These are phyloP conservation scores for Russula emetica DNA, from an alignment of 768 basidiomycete species.

Conservation along the genomic window DNA sequence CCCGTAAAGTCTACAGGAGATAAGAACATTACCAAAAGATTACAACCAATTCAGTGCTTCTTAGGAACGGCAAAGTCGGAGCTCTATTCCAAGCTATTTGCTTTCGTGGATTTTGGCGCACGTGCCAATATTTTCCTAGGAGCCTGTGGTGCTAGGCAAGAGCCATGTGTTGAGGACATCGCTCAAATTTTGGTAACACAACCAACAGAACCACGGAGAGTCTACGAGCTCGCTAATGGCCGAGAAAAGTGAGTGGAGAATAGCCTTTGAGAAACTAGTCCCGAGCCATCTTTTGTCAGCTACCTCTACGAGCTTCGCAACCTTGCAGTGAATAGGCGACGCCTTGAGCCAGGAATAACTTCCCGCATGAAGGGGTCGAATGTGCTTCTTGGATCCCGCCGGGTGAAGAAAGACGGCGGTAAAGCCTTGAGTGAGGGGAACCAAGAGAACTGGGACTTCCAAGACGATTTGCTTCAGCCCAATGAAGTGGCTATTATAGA, in stretches of 20 bases:
- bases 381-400: constrained; percentile 70
- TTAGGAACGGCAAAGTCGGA: constrained; percentile 47
- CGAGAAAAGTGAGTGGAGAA: constrained; percentile 51
- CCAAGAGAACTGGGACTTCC: constrained; percentile 64
- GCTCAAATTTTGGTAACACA: constrained; percentile 62
- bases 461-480: constrained; percentile 68
- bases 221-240: constrained; percentile 68
- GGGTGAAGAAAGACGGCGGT: constrained; percentile 41
- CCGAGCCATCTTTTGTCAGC: constrained; percentile 39
- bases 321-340: constrained; percentile 65
- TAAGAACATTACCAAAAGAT: constrained; percentile 23
- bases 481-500: constrained; percentile 79
- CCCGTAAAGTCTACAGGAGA: constrained; percentile 45
- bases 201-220: constrained; percentile 62
- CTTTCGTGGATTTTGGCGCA: constrained; percentile 83
- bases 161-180: constrained; percentile 82
- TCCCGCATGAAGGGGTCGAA: constrained; percentile 64
- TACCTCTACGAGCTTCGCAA: constrained; percentile 80
- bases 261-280: background rate
- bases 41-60: constrained; percentile 65
- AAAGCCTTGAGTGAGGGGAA: constrained; percentile 36
- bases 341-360: constrained; percentile 48
- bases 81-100: constrained; percentile 77
- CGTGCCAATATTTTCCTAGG: constrained; percentile 79
- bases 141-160: constrained; percentile 81